A percentile compares a stretch with the other conserved stretches of the same genome.
Conservation (phyloP, 805 yeast genomes). For the Schwanniomyces polymorphus region DNA sequence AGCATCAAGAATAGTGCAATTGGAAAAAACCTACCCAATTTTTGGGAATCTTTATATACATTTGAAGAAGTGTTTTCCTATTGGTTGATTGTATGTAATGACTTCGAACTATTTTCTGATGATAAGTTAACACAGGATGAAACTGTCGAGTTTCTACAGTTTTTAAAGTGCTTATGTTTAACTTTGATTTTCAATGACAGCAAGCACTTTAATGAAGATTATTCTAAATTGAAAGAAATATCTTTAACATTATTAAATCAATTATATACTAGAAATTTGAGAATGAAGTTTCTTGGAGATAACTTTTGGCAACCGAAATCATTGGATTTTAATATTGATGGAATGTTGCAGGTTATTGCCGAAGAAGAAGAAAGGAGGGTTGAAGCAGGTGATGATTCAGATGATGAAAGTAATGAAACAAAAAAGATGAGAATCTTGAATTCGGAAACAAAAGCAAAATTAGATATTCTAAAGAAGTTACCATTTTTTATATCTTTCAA, state of each 20-base stretch:
- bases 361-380: conserved; percentile 42
- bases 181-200: conserved; percentile 43
- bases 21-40: conserved; percentile 7
- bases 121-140: conserved; percentile 41
- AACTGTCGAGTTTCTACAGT: conserved; percentile 41
- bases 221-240: conserved; percentile 21
- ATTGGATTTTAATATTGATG: conserved; percentile 30
- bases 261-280: conserved; percentile 63
- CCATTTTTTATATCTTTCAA: conserved; percentile 84
- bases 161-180: conserved; percentile 52
- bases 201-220: conserved; percentile 1
- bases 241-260: conserved; percentile 61
- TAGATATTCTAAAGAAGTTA: conserved; percentile 56
- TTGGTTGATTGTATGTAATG: conserved; percentile 67
- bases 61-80: conserved; percentile 66
- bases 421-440: conserved; percentile 3
- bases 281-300: conserved; percentile 50
- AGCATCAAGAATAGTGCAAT: conserved; percentile 5
- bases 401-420: conserved; percentile 1
- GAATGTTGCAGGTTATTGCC: conserved; percentile 35
- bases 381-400: conserved; percentile 13
- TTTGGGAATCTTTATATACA: conserved; percentile 43
- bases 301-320: conserved; percentile 54
- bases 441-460: conserved; percentile 21
- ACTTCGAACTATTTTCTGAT: conserved; percentile 51